Conservation (phyloP, 768 basidiomycete species). For the Russula vinacea region DNA sequence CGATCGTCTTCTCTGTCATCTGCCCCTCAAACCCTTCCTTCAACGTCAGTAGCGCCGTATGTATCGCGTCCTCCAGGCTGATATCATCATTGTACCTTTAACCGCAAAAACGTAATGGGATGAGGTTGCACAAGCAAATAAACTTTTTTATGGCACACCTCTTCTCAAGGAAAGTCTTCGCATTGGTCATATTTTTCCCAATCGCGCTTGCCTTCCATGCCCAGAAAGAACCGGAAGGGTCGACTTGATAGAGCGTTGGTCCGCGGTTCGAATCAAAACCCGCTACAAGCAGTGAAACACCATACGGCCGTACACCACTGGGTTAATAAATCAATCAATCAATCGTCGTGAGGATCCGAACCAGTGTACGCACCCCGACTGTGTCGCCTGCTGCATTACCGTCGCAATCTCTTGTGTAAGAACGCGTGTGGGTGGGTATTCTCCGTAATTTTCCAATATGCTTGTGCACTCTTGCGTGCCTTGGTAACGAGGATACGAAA, state of each 20-base stretch:
- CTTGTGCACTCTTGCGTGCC: slow-evolving; percentile 95
- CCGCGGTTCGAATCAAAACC: slow-evolving; percentile 96
- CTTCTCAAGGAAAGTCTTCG: slow-evolving; percentile 99
- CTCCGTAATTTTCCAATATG: slow-evolving; percentile 99
- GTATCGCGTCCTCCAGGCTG: slow-evolving; percentile 96
- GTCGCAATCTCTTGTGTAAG: slow-evolving; percentile 96
- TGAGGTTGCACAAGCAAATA: slow-evolving; percentile 7
- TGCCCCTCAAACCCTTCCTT: slow-evolving; percentile 99
- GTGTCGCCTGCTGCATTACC: slow-evolving; percentile 98
- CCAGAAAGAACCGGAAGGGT: slow-evolving; percentile 99
- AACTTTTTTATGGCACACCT: slow-evolving; percentile 52
- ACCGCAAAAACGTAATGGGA: not conserved
- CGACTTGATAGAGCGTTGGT: slow-evolving; percentile 96
- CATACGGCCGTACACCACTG: slow-evolving; percentile 98
- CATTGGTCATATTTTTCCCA: slow-evolving; percentile 99
- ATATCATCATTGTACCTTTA: slow-evolving; percentile 98
- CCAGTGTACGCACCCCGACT: slow-evolving; percentile 74
- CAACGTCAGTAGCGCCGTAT: slow-evolving; percentile 94
- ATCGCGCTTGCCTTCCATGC: slow-evolving; percentile 99
- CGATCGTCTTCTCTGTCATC: slow-evolving; percentile 99
- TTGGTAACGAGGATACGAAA: slow-evolving; percentile 91
- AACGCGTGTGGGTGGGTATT: slow-evolving; percentile 95
- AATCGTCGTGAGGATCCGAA: not conserved
- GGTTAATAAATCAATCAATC: not conserved
- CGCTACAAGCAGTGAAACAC: slow-evolving; percentile 93